Evolutionary conservation across 176 grass and related monocot species (phyloP).

Genomic region (Canna indica): DNA sequence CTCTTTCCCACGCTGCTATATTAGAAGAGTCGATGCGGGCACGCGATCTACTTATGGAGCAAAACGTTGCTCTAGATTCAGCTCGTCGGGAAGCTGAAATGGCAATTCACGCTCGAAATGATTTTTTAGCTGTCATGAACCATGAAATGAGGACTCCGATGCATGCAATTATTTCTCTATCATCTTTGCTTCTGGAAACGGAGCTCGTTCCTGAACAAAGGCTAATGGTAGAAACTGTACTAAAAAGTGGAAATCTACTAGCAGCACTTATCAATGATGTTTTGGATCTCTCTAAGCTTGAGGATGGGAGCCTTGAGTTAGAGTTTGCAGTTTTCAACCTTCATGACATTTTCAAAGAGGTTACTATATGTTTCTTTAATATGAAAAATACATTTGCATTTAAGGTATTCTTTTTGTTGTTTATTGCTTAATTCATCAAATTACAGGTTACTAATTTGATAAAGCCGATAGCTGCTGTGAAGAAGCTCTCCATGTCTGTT

Average conservation of each 20-base stretch:
- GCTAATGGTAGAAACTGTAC: conserved; percentile 75
- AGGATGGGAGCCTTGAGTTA: conserved; percentile 57
- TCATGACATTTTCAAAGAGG: conserved; percentile 19
- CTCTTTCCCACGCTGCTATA: conserved; percentile 91
- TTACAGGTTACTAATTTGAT: conserved; percentile 16
- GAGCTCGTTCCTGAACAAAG: conserved; percentile 75
- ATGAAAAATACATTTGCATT: not conserved
- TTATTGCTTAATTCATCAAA: not conserved
- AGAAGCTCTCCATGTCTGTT: conserved; percentile 5
- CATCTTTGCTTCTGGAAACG: conserved; percentile 81
- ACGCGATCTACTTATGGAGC: conserved; percentile 79
- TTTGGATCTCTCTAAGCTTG: conserved; percentile 80
- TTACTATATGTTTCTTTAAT: not conserved
- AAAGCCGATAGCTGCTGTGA: conserved; percentile 22
- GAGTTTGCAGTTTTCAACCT: conserved; percentile 12
- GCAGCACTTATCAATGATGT: conserved; percentile 92
- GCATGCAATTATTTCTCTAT: conserved; percentile 88
- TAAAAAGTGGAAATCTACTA: conserved; percentile 82
- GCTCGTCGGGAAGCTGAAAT: conserved; percentile 79
- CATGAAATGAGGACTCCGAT: conserved; percentile 92
- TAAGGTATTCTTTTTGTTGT: too few species aligned
- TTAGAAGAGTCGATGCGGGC: conserved; percentile 97
- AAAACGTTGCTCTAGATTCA: conserved; percentile 85
- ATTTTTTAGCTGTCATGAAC: conserved; percentile 96
- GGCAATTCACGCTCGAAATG: conserved; percentile 82